Conservation (phyloP, 805 yeast genomes). For the Metschnikowia anglica region DNA sequence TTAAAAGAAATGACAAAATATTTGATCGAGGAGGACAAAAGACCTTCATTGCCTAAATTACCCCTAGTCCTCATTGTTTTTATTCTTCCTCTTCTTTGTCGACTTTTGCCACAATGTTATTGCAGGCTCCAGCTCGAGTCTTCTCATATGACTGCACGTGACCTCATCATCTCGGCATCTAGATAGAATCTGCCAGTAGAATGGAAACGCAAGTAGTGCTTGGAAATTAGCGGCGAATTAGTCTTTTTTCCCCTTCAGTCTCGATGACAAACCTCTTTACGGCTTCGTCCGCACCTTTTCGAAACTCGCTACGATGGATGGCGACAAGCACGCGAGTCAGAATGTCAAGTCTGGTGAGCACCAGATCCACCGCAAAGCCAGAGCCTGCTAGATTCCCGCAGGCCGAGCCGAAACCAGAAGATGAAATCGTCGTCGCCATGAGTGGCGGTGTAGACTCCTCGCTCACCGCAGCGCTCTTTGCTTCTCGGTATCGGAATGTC, state of each 20-base stretch:
- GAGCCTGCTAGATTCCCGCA: constrained; percentile 29
- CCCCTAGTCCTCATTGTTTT: not conserved
- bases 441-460: constrained; percentile 97
- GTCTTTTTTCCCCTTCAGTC: too few relatives aligned
- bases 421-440: constrained; percentile 82
- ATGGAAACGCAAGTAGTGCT: too few relatives aligned
- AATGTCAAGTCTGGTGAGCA: not conserved
- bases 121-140: not conserved
- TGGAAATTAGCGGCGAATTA: too few relatives aligned
- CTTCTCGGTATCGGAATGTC: constrained; percentile 57
- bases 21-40: not conserved
- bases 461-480: constrained; percentile 70
- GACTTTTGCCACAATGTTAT: not conserved
- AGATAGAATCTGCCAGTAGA: too few relatives aligned
- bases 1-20: constrained; percentile 2
- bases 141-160: not conserved
- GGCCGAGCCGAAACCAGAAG: constrained; percentile 48
- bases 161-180: not conserved
- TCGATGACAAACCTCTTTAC: too few relatives aligned
- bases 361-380: not conserved
- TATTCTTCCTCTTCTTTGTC: not conserved
- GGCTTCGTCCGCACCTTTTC: too few relatives aligned
- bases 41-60: not conserved
- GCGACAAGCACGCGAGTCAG: too few relatives aligned
- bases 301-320: too few relatives aligned